A percentile compares a stretch with the other conserved stretches of the same genome.
Conservation (phyloP, 1,284 basidiomycete genomes). For the Crocinoboletus sp. region DNA sequence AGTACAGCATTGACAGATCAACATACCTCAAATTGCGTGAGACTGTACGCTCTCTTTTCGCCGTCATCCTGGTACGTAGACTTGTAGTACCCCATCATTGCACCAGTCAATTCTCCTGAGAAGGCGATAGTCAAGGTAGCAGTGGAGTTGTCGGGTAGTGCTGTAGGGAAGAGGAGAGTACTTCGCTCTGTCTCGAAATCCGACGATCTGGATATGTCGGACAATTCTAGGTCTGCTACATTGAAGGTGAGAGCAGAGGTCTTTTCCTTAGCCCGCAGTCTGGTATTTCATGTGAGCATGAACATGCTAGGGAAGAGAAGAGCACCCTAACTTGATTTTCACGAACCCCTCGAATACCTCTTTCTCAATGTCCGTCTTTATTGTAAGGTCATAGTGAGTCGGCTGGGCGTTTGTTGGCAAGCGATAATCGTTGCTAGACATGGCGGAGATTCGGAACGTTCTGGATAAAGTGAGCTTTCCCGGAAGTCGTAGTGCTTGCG, state of each 20-base stretch:
- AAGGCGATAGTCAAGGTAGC: slow-evolving; percentile 62
- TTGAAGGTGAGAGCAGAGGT: slow-evolving; percentile 72
- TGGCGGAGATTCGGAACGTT: slow-evolving; percentile 14
- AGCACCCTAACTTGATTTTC: slow-evolving; percentile 56
- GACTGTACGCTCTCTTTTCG: slow-evolving; percentile 61
- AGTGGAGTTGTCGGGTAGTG: slow-evolving; percentile 58
- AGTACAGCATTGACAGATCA: slow-evolving; percentile 1
- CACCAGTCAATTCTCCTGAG: slow-evolving; percentile 58
- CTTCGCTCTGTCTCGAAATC: slow-evolving; percentile 64
- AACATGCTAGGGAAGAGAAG: neutral
- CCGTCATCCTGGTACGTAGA: slow-evolving; percentile 53
- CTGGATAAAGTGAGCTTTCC: slow-evolving; percentile 5
- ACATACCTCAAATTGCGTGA: slow-evolving; percentile 80
- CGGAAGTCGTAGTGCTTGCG: slow-evolving; percentile 1
- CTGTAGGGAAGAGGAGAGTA: slow-evolving; percentile 51
- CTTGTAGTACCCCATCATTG: slow-evolving; percentile 74
- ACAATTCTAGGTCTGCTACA: slow-evolving; percentile 65
- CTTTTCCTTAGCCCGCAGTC: slow-evolving; percentile 66
- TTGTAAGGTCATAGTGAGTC: slow-evolving; percentile 78
- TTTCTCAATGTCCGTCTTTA: slow-evolving; percentile 80
- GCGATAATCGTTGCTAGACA: slow-evolving; percentile 47
- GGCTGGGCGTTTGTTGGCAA: slow-evolving; percentile 75
- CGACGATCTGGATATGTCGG: slow-evolving; percentile 47
- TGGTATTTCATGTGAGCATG: slow-evolving; percentile 29
- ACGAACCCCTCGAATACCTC: slow-evolving; percentile 76